phyloP scores from a whole-genome alignment of 164 flowering plant genomes.

The Malania oleifera region DNA sequence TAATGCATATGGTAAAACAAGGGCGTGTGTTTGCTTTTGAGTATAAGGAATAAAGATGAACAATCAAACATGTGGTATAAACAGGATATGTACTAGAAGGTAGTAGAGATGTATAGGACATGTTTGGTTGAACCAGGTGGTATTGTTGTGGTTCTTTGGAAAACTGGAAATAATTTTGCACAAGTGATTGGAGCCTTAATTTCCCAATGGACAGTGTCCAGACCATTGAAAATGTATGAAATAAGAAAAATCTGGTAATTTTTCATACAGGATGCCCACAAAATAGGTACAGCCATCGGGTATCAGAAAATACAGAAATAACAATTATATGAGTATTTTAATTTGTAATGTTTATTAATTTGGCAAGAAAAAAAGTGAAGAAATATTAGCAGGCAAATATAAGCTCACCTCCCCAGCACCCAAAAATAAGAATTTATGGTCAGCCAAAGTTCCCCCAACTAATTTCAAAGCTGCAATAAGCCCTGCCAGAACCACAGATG shows the following conservation, averaged over 20 bases:
- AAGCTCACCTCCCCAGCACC: conserved; percentile 88
- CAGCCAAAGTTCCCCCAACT: conserved; percentile 63
- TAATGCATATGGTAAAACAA: background rate
- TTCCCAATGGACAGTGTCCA: too few relatives aligned
- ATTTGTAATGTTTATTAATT: background rate
- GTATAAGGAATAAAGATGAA: background rate
- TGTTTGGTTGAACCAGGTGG: too few relatives aligned
- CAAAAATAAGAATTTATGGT: conserved; percentile 77
- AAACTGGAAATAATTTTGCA: too few relatives aligned
- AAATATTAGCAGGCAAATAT: background rate
- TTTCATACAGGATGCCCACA: too few relatives aligned
- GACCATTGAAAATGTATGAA: too few relatives aligned
- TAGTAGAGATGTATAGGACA: too few relatives aligned
- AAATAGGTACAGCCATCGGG: background rate
- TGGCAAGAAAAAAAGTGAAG: background rate
- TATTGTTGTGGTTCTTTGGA: too few relatives aligned
- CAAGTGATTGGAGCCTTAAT: too few relatives aligned
- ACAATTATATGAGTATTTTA: background rate
- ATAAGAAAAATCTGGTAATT: too few relatives aligned
- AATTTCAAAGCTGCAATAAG: conserved; percentile 59
- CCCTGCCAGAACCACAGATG: conserved; percentile 84
- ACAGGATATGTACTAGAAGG: too few relatives aligned
- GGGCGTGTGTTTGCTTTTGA: background rate
- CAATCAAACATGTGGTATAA: too few relatives aligned
- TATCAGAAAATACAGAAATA: background rate